Conservation (phyloP, 495 filamentous ascomycete genomes). For the Melanomma pulvis-pyrius region DNA sequence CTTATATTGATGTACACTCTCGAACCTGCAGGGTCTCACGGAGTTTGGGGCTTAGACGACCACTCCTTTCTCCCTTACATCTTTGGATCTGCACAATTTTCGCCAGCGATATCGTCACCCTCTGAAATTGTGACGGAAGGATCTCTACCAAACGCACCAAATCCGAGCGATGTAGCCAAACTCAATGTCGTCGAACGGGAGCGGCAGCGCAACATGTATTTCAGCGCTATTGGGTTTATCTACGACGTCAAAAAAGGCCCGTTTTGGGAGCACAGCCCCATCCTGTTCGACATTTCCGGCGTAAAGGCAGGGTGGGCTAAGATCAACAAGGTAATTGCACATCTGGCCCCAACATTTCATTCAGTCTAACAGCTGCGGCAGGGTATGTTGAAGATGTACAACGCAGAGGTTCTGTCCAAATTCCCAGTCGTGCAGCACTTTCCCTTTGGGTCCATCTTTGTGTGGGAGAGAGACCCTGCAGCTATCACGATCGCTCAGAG, state of each 20-base stretch:
- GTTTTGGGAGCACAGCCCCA: conserved; percentile 98
- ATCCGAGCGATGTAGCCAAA: conserved; percentile 70
- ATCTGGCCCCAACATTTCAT: background rate
- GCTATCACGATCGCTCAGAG: conserved; percentile 53
- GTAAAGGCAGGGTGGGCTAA: conserved; percentile 93
- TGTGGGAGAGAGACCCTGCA: conserved; percentile 75
- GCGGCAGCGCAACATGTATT: conserved; percentile 83
- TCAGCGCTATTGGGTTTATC: conserved; percentile 97
- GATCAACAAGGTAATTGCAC: conserved; percentile 78
- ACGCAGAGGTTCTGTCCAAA: conserved; percentile 68
- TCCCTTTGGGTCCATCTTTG: conserved; percentile 76
- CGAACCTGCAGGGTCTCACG: conserved; percentile 93
- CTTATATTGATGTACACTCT: conserved; percentile 92
- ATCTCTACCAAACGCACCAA: conserved; percentile 69
- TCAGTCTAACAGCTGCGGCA: conserved; percentile 38
- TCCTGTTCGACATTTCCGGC: conserved; percentile 92
- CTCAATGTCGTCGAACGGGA: conserved; percentile 65
- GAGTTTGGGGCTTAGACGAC: conserved; percentile 96
- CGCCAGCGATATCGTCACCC: conserved; percentile 65
- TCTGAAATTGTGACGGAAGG: conserved; percentile 71
- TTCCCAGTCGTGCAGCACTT: conserved; percentile 75
- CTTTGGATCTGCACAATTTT: conserved; percentile 88
- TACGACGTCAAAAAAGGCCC: conserved; percentile 96
- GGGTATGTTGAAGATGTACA: conserved; percentile 78
- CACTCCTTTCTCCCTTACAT: conserved; percentile 97